These are phyloP conservation scores for Backusella macrospora DNA, from an alignment of 192 early-diverging fungal genomes.

Conservation along the genomic window DNA sequence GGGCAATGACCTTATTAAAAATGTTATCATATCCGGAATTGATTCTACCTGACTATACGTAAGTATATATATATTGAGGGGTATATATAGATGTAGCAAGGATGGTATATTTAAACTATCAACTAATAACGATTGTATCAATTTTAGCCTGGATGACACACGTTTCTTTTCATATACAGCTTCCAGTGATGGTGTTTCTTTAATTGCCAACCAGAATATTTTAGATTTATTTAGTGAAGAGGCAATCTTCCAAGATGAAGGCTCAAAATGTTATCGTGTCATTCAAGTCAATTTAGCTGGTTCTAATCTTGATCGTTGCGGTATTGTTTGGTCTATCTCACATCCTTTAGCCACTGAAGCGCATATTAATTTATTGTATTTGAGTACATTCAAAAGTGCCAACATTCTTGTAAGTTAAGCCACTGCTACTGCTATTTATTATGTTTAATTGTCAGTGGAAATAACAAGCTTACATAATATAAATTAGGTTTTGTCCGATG, in stretches of 20 bases:
- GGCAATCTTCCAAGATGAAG: slow-evolving; percentile 50
- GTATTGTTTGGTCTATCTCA: slow-evolving; percentile 71
- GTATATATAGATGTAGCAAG: too few species aligned
- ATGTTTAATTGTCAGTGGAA: not conserved
- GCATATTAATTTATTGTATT: slow-evolving; percentile 64
- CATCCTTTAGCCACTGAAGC: slow-evolving; percentile 57
- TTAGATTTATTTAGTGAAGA: slow-evolving; percentile 54
- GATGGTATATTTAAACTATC: too few species aligned
- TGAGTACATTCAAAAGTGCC: slow-evolving; percentile 68
- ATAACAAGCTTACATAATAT: not conserved
- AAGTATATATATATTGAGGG: not conserved
- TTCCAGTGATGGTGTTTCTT: slow-evolving; percentile 65
- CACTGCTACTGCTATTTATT: not conserved
- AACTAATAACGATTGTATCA: not conserved
- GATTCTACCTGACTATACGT: slow-evolving; percentile 41
- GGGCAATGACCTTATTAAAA: slow-evolving; percentile 58
- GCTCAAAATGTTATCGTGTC: slow-evolving; percentile 52
- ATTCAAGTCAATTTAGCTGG: slow-evolving; percentile 69
- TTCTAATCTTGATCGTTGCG: slow-evolving; percentile 62
- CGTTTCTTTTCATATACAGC: slow-evolving; percentile 75
- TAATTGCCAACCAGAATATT: slow-evolving; percentile 65
- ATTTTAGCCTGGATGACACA: slow-evolving; percentile 20
- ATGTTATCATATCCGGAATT: slow-evolving; percentile 65
- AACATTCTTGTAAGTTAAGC: slow-evolving; percentile 60
- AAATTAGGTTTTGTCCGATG: slow-evolving; percentile 31